A percentile compares a stretch with the other conserved stretches of the same genome.
Conservation (phyloP, 2,329 filamentous ascomycete genomes). For the Colletotrichum caudatum region DNA sequence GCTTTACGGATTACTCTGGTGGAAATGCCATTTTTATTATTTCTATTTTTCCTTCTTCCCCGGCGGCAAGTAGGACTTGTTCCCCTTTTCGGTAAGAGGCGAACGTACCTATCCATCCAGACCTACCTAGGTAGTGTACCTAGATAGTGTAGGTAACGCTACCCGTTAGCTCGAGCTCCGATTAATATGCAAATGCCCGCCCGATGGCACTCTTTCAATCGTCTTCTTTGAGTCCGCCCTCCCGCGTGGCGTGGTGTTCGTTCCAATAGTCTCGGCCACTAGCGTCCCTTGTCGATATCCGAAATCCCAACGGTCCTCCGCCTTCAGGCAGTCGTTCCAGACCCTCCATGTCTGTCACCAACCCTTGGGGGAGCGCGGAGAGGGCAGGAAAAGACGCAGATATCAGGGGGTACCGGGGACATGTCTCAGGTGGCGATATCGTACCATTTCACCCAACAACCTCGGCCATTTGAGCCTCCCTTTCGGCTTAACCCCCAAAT, state of each 20-base stretch:
- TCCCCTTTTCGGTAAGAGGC: slow-evolving; percentile 16
- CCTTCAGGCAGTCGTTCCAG: slow-evolving; percentile 5
- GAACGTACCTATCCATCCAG: background rate
- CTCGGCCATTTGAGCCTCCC: slow-evolving; percentile 20
- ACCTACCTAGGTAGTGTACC: background rate
- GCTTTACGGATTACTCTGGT: background rate
- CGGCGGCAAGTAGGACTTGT: slow-evolving; percentile 26
- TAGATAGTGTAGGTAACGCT: too few relatives aligned
- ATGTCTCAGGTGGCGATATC: slow-evolving; percentile 34
- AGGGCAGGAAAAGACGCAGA: slow-evolving; percentile 13
- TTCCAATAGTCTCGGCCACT: slow-evolving; percentile 31
- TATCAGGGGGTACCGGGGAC: background rate
- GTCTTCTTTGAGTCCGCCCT: background rate
- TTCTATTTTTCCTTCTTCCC: background rate
- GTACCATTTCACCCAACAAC: slow-evolving; percentile 20
- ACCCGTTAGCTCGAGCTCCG: background rate
- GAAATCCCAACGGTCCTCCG: slow-evolving; percentile 16
- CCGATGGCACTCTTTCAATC: background rate
- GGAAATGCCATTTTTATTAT: background rate
- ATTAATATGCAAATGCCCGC: background rate
- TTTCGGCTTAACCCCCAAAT: background rate
- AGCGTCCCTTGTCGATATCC: slow-evolving; percentile 9
- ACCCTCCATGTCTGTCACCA: slow-evolving; percentile 30
- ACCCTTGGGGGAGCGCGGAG: slow-evolving; percentile 1
- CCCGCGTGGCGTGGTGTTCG: background rate